These are phyloP conservation scores for Kwoniella dejecticola DNA, from an alignment of 768 basidiomycete genomes.

Conservation along the genomic window DNA sequence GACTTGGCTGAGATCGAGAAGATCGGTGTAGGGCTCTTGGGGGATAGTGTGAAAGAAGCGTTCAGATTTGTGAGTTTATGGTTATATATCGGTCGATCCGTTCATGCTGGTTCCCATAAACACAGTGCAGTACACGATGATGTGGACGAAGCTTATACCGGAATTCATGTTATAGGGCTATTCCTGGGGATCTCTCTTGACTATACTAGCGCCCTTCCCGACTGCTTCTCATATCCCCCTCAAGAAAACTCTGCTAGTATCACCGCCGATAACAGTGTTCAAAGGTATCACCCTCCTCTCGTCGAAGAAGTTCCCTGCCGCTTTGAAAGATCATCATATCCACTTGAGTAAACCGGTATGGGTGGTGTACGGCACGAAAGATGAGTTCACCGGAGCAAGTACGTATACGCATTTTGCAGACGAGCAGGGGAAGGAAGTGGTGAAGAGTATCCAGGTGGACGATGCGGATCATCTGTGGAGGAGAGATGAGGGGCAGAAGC, in stretches of 20 bases:
- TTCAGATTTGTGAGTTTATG: constrained; percentile 20
- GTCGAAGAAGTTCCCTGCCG: constrained; percentile 23
- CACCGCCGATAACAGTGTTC: constrained; percentile 26
- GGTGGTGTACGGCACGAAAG: constrained; percentile 31
- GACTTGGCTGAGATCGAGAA: constrained; percentile 39
- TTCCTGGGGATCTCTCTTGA: constrained; percentile 40
- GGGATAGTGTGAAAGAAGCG: constrained; percentile 18
- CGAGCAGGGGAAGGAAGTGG: constrained; percentile 1
- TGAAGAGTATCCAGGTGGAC: constrained; percentile 46
- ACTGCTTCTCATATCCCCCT: constrained; percentile 21
- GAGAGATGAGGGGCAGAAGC: constrained; percentile 22
- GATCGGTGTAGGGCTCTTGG: constrained; percentile 19
- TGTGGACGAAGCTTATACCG: too few species aligned
- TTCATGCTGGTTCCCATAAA: too few species aligned
- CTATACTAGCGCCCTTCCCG: constrained; percentile 24
- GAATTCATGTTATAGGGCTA: constrained; percentile 35
- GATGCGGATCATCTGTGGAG: constrained; percentile 61
- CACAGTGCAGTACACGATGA: too few species aligned
- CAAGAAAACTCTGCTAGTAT: constrained; percentile 29
- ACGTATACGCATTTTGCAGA: constrained; percentile 15
- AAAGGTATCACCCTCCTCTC: constrained; percentile 18
- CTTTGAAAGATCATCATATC: constrained; percentile 3
- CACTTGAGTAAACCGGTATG: background rate
- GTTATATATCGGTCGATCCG: background rate
- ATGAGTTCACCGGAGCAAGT: constrained; percentile 33